These are phyloP conservation scores for Tuber magnatum DNA, from an alignment of 495 filamentous ascomycete species.

Conservation along the genomic window DNA sequence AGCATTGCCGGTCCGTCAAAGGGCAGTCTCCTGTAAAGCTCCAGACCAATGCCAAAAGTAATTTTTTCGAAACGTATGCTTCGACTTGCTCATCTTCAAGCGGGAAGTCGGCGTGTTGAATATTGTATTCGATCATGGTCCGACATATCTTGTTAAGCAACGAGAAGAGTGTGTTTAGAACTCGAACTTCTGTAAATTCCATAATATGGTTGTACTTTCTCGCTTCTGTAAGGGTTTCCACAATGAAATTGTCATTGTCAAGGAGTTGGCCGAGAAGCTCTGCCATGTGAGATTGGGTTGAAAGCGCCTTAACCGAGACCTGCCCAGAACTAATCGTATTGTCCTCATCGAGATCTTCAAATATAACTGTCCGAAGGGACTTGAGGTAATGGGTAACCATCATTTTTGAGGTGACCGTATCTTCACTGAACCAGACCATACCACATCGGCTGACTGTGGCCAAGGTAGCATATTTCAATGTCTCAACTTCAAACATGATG, in stretches of 20 bases:
- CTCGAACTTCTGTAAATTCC: slow-evolving; percentile 87
- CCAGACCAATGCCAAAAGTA: slow-evolving; percentile 87
- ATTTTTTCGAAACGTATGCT: slow-evolving; percentile 81
- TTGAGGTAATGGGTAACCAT: slow-evolving; percentile 87
- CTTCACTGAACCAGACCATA: slow-evolving; percentile 99
- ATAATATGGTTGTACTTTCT: slow-evolving; percentile 86
- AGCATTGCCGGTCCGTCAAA: slow-evolving; percentile 73
- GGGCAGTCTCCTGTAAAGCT: slow-evolving; percentile 93
- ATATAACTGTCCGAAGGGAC: slow-evolving; percentile 66
- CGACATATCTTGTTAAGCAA: slow-evolving; percentile 87
- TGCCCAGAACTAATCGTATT: slow-evolving; percentile 69
- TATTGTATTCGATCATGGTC: slow-evolving; percentile 88
- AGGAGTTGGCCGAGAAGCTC: slow-evolving; percentile 68
- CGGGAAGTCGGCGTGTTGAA: slow-evolving; percentile 87
- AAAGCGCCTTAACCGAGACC: slow-evolving; percentile 64
- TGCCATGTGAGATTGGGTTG: slow-evolving; percentile 67
- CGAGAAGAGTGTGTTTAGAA: slow-evolving; percentile 87
- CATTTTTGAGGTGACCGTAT: slow-evolving; percentile 87
- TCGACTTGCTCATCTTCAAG: slow-evolving; percentile 83
- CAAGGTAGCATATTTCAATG: slow-evolving; percentile 92
- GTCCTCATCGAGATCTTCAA: slow-evolving; percentile 93
- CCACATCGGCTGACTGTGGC: slow-evolving; percentile 97
- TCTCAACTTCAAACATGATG: slow-evolving; percentile 99
- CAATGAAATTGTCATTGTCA: slow-evolving; percentile 67
- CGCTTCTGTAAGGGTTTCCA: slow-evolving; percentile 66